Percentiles rank a stretch among this genome's conserved stretches.
Conservation (phyloP, 129 eudicot species). For the Deinandra increscens region DNA sequence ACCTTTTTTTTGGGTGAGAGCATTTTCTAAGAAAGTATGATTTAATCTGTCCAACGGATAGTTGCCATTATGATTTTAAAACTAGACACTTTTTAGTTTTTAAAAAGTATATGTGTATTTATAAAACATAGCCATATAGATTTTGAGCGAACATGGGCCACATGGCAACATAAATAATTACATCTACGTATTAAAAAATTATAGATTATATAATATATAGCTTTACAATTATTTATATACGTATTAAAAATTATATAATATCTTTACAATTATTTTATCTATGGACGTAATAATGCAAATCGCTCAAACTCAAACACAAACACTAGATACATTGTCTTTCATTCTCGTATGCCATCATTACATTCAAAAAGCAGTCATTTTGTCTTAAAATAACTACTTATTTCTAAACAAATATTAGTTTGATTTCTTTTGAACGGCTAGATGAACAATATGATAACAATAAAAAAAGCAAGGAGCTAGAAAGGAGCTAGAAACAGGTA, state of each 20-base stretch:
- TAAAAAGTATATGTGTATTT: neutral
- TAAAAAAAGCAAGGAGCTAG: no score
- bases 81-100: neutral
- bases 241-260: no score
- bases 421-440: no score
- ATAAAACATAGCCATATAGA: conserved; percentile 1
- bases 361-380: neutral
- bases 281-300: conserved; percentile 21
- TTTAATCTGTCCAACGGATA: conserved; percentile 21
- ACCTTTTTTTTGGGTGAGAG: conserved; percentile 10
- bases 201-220: no score
- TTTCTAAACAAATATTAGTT: no score
- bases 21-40: conserved; percentile 19
- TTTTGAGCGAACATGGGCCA: conserved; percentile 29
- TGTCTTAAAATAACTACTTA: neutral
- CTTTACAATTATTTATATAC: no score
- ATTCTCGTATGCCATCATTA: conserved; percentile 9
- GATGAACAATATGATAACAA: no score
- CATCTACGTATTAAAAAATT: conserved; percentile 3
- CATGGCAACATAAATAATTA: conserved; percentile 15
- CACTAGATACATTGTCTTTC: neutral
- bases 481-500: no score
- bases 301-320: conserved; percentile 29
- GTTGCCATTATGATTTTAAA: conserved; percentile 12
- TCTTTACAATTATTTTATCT: conserved; percentile 16